These are phyloP conservation scores for Ceriops decandra DNA, from an alignment of 345 rosid genomes.

Conservation along the genomic window DNA sequence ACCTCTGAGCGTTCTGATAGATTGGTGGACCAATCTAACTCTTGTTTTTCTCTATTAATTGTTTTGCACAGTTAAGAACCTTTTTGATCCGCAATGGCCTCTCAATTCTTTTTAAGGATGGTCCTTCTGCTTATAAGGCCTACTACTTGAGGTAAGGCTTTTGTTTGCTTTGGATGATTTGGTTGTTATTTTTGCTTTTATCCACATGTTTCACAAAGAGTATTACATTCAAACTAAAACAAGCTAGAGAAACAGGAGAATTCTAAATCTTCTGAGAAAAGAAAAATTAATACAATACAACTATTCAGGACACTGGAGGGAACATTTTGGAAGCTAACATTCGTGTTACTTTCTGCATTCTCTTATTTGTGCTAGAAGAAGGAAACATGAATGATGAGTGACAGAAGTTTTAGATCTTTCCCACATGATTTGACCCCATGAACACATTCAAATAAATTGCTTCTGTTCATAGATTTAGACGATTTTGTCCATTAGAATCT, in stretches of 20 bases:
- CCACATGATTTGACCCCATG: too few relatives aligned
- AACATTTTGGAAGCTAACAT: too few relatives aligned
- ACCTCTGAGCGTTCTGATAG: not conserved
- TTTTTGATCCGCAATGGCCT: conserved; percentile 94
- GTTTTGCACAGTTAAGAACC: conserved; percentile 66
- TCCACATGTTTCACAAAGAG: not conserved
- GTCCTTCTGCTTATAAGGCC: conserved; percentile 77
- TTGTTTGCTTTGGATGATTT: not conserved
- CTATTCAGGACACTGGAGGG: too few relatives aligned
- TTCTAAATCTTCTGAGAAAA: not conserved
- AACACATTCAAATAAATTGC: too few relatives aligned
- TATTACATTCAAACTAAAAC: not conserved
- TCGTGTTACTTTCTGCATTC: not conserved
- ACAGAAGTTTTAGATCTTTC: too few relatives aligned
- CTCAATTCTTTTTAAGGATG: conserved; percentile 76
- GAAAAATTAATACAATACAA: too few relatives aligned
- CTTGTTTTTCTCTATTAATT: not conserved
- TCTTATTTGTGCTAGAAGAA: not conserved
- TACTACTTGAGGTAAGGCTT: conserved; percentile 61
- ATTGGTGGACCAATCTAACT: conserved; percentile 1
- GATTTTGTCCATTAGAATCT: too few relatives aligned
- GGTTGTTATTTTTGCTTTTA: not conserved
- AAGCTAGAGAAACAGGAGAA: not conserved
- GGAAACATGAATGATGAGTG: not conserved
- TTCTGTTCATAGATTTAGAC: too few relatives aligned